Base-by-base conservation (phyloP, 805 yeast species). In the Starmerella tilneyi region DNA sequence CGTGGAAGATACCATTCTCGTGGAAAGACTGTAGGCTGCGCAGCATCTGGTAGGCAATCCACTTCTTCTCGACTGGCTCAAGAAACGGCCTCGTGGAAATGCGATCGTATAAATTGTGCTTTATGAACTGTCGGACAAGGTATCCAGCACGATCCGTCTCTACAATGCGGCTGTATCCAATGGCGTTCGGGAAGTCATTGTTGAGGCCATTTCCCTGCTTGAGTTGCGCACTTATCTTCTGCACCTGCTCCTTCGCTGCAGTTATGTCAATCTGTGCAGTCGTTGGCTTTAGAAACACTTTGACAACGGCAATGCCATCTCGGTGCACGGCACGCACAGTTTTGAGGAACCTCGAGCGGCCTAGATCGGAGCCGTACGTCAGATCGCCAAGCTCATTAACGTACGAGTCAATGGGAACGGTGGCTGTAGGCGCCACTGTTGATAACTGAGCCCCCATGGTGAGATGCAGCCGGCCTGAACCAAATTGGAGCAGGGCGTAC, bases 61-160 rank as follows among this genome's bases (percentile, higher is more conserved):
- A 92, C 52, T 72, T 72, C 61, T 85, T 81, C 61, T 92, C 97
- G 30, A 81, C 71, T 3, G 74, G 70, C 52, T 81, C 88, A 38
- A 89, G 65, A 61, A 88, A 89, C 1, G 97, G 98, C 33, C 97
- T 68, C 6, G 88, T 76, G 36, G 94, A 74, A 32, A 92, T 68
- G 48, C 96, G 67, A 58, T 92, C 97, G 59, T 86, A 86, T n/a
- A 88, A 65, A 57, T 83, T 88, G 41, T 81, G 77, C 54, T 79
- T 74, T 49, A 84, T 67, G 66, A 75, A 78, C 50, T 89, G 96
- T 44, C 98, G 73, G 40, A 89, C 76, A 37, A 89, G 61, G 64
- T 89, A 92, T 0, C 92, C 94, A 0, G 97, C 97, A 36, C 96
- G 69, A 43, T 82, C 94, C 0, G 96, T 84, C 57, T 88, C 96